phyloP scores from a whole-genome alignment of 768 basidiomycete genomes.

The Kwoniella sp. region DNA sequence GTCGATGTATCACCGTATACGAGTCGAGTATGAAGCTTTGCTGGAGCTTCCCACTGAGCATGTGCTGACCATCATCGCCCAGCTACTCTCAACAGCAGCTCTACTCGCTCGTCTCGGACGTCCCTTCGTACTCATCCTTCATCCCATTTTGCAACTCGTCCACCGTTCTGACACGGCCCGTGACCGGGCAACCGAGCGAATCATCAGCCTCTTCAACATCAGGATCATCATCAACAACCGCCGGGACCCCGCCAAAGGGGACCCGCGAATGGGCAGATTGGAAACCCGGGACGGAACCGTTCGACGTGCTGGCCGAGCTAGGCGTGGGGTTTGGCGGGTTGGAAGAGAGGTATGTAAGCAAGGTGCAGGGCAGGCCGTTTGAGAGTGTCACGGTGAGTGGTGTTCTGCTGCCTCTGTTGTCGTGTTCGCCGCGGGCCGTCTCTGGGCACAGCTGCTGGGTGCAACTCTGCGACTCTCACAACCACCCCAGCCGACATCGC shows the following conservation, averaged over 20 bases:
- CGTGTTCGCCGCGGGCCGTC: too few relatives aligned
- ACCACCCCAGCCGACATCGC: too few relatives aligned
- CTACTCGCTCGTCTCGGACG: constrained; percentile 80
- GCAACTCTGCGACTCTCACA: too few relatives aligned
- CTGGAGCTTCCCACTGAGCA: not conserved
- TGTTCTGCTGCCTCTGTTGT: too few relatives aligned
- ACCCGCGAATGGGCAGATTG: constrained; percentile 18
- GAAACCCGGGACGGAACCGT: constrained; percentile 46
- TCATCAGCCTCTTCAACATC: constrained; percentile 12
- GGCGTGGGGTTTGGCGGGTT: constrained; percentile 83
- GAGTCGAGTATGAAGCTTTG: not conserved
- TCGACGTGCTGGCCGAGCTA: constrained; percentile 74
- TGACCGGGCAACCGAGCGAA: not conserved
- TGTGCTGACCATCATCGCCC: constrained; percentile 54
- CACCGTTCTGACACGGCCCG: constrained; percentile 55
- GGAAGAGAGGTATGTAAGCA: constrained; percentile 79
- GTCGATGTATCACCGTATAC: constrained; percentile 46
- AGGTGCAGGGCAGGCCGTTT: constrained; percentile 72
- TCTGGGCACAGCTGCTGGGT: too few relatives aligned
- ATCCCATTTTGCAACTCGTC: constrained; percentile 82
- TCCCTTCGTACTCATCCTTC: constrained; percentile 77
- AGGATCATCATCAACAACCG: constrained; percentile 3
- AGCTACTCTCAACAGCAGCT: constrained; percentile 77
- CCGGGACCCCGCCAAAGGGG: not conserved
- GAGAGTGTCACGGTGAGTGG: constrained; percentile 70